A percentile compares a stretch with the other conserved stretches of the same genome.
Conservation (phyloP, 228 moss, liverwort and hornwort species). For the Sphagnum magellanicum region DNA sequence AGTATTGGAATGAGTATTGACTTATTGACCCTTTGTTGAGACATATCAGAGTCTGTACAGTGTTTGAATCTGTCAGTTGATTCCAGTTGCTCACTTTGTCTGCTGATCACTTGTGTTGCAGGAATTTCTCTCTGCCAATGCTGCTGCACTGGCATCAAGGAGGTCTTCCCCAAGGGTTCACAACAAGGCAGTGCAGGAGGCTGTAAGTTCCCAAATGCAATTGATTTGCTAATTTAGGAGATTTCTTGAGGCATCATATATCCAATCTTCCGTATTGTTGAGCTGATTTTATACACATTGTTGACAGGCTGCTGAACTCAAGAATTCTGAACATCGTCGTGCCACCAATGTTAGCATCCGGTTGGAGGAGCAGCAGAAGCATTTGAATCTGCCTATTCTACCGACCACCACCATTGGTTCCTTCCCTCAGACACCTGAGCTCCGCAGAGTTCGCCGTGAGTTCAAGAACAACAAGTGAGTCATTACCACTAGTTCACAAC, state of each 20-base stretch:
- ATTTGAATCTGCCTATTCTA: conserved; percentile 66
- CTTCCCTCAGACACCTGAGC: conserved; percentile 82
- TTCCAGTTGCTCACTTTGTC: no score
- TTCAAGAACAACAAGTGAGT: conserved; percentile 52
- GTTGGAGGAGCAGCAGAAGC: conserved; percentile 80
- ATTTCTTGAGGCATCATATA: no score
- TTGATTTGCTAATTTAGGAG: no score
- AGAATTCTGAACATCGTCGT: conserved; percentile 65
- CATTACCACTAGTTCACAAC: no score
- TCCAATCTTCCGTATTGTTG: no score
- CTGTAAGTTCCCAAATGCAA: conserved; percentile 15
- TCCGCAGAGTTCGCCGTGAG: conserved; percentile 71
- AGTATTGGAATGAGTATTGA: no score
- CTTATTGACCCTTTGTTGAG: no score
- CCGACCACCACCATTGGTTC: conserved; percentile 96
- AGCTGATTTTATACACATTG: not conserved
- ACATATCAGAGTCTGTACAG: no score
- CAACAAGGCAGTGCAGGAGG: conserved; percentile 54
- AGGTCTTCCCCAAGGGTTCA: conserved; percentile 72
- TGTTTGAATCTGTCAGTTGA: no score
- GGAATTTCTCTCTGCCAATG: conserved; percentile 41
- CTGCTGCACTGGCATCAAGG: conserved; percentile 48
- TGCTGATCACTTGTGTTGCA: not conserved
- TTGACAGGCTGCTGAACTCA: conserved; percentile 41
- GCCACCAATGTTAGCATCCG: conserved; percentile 57